A percentile compares a stretch with the other conserved stretches of the same genome.
Conservation (phyloP, 2,329 filamentous ascomycete species). For the Tympanopsis confertula region DNA sequence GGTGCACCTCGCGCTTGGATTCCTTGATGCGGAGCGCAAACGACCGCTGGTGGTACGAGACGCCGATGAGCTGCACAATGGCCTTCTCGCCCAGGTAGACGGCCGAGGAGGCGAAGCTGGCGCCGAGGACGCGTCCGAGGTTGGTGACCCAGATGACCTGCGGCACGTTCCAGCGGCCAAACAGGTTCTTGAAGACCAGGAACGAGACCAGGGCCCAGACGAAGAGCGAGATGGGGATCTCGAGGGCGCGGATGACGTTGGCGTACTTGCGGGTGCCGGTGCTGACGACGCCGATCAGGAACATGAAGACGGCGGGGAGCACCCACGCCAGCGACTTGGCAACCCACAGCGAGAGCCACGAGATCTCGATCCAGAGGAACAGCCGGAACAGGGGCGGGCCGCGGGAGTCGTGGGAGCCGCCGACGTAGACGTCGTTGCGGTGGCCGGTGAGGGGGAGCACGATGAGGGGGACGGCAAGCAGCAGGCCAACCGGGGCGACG, state of each 20-base stretch:
- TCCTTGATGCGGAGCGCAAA: slow-evolving; percentile 76
- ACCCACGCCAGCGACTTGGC: slow-evolving; percentile 53
- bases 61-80: slow-evolving; percentile 71
- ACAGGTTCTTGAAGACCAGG: slow-evolving; percentile 48
- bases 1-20: slow-evolving; percentile 74
- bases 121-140: slow-evolving; percentile 54
- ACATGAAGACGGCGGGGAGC: slow-evolving; percentile 53
- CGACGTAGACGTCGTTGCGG: slow-evolving; percentile 23
- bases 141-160: slow-evolving; percentile 39
- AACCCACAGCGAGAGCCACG: slow-evolving; percentile 57
- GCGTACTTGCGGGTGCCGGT: slow-evolving; percentile 62
- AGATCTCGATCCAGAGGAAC: slow-evolving; percentile 58
- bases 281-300: slow-evolving; percentile 58
- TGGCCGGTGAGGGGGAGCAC: slow-evolving; percentile 34
- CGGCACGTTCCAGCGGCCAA: slow-evolving; percentile 17
- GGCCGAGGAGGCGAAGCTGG: slow-evolving; percentile 54
- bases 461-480: slow-evolving; percentile 51
- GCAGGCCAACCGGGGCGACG: slow-evolving; percentile 47
- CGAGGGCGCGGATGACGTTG: slow-evolving; percentile 49
- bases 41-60: slow-evolving; percentile 75
- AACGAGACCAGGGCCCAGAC: slow-evolving; percentile 55
- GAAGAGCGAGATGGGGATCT: slow-evolving; percentile 56
- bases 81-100: slow-evolving; percentile 68
- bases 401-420: slow-evolving; percentile 12
- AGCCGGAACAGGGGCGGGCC: slow-evolving; percentile 45